phyloP scores from a whole-genome alignment of 148 eudicot species.

The Fagopyrum homotropicum region DNA sequence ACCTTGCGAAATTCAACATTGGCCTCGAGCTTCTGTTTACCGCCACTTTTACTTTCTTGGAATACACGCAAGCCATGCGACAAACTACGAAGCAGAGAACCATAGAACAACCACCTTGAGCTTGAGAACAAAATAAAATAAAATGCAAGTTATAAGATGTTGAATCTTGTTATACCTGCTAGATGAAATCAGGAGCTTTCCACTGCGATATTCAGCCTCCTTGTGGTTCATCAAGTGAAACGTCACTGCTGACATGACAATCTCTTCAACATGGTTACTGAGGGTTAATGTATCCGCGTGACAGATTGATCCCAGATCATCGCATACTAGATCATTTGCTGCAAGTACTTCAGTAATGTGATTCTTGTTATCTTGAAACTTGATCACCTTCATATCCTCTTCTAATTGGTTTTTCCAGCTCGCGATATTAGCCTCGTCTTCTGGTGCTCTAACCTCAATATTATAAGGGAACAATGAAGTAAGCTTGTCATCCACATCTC shows the following conservation, averaged over 20 bases:
- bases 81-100: constrained; percentile 37
- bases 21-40: constrained; percentile 56
- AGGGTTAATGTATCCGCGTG: constrained; percentile 62
- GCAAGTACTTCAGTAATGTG: constrained; percentile 83
- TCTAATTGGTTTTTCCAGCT: constrained; percentile 77
- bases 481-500: constrained; percentile 47
- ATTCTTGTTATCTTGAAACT: constrained; percentile 72
- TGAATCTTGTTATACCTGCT: constrained; percentile 33
- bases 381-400: constrained; percentile 74
- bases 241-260: constrained; percentile 76
- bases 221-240: constrained; percentile 71
- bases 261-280: constrained; percentile 67
- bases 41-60: constrained; percentile 53
- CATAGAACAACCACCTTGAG: neutral
- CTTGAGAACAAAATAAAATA: neutral
- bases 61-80: constrained; percentile 85
- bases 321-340: constrained; percentile 83
- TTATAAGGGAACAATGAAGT: constrained; percentile 61
- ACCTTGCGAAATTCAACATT: constrained; percentile 79
- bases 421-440: constrained; percentile 56
- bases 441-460: constrained; percentile 73
- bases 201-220: constrained; percentile 80
- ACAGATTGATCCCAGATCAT: constrained; percentile 68
- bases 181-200: constrained; percentile 82
- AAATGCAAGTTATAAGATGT: neutral